Evolutionary conservation across 2,329 filamentous ascomycete genomes (phyloP).

Genomic region (Coniochaeta pulveracea): DNA sequence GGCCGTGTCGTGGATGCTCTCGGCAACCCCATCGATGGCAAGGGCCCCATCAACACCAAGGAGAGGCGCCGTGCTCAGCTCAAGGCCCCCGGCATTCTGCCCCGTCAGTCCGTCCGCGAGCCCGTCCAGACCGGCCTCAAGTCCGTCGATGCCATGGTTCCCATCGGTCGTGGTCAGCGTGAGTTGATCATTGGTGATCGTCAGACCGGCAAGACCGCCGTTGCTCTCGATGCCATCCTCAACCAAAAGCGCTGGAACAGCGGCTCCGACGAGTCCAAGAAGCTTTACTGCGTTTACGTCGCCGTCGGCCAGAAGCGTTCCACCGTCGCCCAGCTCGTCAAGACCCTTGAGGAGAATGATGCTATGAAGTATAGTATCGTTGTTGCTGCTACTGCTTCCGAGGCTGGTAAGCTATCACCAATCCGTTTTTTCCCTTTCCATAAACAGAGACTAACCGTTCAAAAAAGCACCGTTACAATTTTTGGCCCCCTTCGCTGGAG

Average conservation of each 20-base stretch:
- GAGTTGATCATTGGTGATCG: slow-evolving; percentile 99
- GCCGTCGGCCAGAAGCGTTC: slow-evolving; percentile 99
- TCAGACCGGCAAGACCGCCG: slow-evolving; percentile 99
- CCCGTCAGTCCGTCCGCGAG: slow-evolving; percentile 93
- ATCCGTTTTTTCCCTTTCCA: not conserved
- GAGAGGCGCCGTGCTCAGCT: slow-evolving; percentile 94
- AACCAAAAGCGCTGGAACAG: slow-evolving; percentile 99
- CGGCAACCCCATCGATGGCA: slow-evolving; percentile 98
- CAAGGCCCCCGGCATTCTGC: slow-evolving; percentile 97
- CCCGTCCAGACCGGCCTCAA: slow-evolving; percentile 99
- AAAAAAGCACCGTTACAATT: slow-evolving; percentile 67
- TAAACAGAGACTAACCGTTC: not conserved
- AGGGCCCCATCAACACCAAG: slow-evolving; percentile 89
- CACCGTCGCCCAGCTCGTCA: slow-evolving; percentile 97
- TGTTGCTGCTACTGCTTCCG: slow-evolving; percentile 92
- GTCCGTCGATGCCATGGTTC: slow-evolving; percentile 99
- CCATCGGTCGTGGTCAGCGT: slow-evolving; percentile 99
- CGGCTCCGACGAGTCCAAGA: slow-evolving; percentile 79
- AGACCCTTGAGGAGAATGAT: slow-evolving; percentile 99
- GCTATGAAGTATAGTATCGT: slow-evolving; percentile 97
- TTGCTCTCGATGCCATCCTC: slow-evolving; percentile 93
- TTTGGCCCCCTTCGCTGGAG: slow-evolving; percentile 83
- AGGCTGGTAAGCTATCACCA: slow-evolving; percentile 57
- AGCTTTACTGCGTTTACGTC: slow-evolving; percentile 99
- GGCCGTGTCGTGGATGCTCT: slow-evolving; percentile 98